Evolutionary conservation across 768 basidiomycete species (phyloP), one percentile per base, ranked within the genome.

Genomic region (Stropharia rugosoannulata): DNA sequence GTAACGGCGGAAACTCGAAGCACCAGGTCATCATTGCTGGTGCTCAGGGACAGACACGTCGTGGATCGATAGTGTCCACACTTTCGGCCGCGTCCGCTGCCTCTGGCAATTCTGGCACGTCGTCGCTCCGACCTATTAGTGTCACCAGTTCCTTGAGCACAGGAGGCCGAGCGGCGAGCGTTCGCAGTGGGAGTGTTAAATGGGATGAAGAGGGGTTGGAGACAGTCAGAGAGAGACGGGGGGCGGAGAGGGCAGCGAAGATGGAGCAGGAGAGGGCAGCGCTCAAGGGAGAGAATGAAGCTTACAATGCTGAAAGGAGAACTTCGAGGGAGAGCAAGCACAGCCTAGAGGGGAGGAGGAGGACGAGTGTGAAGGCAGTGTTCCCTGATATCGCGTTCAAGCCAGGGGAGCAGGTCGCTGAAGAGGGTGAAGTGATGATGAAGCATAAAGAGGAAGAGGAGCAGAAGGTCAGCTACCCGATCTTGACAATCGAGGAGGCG

Each of bases 311-410:
- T 32, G 68, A 70, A 59, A 65, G 64, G 65, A 60, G 59, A 62
- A 59, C 62, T 59, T 66, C 71, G 48, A 74, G 72, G 29, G 80
- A 79, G 64, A 81, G 79, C 54, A 73, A 75, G 48, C 70, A 74
- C 40, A 75, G 70, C 4, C 71, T 72, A 6, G 87, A 87, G 58
- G 80, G 76, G 18, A 73, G 82, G 59, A 76, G 73, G 62, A 72
- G 86, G 56, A 81, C 79, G 7, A 74, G 83, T 0, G 63, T 90
- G 29, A 70, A 73, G 9, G 80, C 84, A 32, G 74, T 92, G 40
- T 90, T 90, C 71, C 81, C 84, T 0, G 78, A 79, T 18, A 63
- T 70, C 18, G 61, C 56, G 6, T 43, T 47, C 13, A 42, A 42
- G 29, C 29, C 29, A 16, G 39, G 61, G 58, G 60, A 53, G 5